Percentiles rank a stretch among this genome's conserved stretches.
These are phyloP conservation scores for Aaosphaeria arxii DNA, from an alignment of 2,329 filamentous ascomycete genomes.

Conservation along the genomic window DNA sequence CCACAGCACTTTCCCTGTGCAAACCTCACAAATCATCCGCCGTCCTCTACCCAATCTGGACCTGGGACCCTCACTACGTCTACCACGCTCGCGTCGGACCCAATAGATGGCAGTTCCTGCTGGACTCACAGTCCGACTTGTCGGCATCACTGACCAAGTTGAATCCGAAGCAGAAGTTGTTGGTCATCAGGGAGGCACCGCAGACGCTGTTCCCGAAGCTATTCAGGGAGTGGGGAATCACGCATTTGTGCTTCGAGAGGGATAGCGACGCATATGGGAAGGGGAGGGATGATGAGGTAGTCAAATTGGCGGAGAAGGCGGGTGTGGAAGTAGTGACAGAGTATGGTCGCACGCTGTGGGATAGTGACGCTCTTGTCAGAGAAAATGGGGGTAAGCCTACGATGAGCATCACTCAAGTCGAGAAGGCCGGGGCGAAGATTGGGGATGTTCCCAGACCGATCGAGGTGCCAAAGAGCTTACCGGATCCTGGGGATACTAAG, in stretches of 20 bases:
- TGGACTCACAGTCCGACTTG: conserved; percentile 72
- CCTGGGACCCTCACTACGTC: conserved; percentile 79
- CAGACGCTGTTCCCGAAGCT: conserved; percentile 70
- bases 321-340: conserved; percentile 66
- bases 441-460: conserved; percentile 62
- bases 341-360: conserved; percentile 68
- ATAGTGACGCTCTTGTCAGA: conserved; percentile 66
- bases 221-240: conserved; percentile 70
- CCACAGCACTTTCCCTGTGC: conserved; percentile 67
- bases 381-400: conserved; percentile 67
- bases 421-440: conserved; percentile 57
- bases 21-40: too few species aligned
- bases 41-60: conserved; percentile 69
- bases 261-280: conserved; percentile 73
- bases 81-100: conserved; percentile 67
- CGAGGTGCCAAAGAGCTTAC: conserved; percentile 56
- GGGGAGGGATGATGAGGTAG: conserved; percentile 60
- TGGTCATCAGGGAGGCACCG: conserved; percentile 69
- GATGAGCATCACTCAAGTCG: conserved; percentile 69
- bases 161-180: conserved; percentile 69
- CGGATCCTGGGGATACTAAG: conserved; percentile 63
- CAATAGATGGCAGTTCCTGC: conserved; percentile 70
- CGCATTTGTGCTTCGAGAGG: conserved; percentile 75
- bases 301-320: conserved; percentile 58
- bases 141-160: conserved; percentile 64